Base-by-base conservation (phyloP, 2,329 filamentous ascomycete species). In the Colletotrichum tamarilloi region DNA sequence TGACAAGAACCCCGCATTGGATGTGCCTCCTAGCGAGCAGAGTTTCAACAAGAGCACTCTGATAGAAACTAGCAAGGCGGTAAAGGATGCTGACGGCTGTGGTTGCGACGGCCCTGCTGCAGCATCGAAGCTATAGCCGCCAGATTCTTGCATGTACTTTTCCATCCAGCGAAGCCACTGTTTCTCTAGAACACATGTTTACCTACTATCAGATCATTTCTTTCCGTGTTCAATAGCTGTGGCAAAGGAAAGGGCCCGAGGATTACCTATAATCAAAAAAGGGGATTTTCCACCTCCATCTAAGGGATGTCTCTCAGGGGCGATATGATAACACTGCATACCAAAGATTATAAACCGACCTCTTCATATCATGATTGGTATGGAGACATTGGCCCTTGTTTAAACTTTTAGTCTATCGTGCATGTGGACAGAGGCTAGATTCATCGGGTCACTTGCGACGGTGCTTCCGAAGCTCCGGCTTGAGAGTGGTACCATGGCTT, bases 1-100 rank as follows among this genome's bases (percentile, higher is more conserved):
- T 74, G 84, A 84, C n/a, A 84, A 83, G 77, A 88, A 88, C 71
- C 87, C 87, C 0, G 86, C 86, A 3, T 75, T 88, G 5, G 77
- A 78, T 49, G 78, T 80, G 8, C 78, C 78, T 2, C 75, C 76
- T 4, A 76, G 75, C 16, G 72, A 68, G 58, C 71, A 74, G 55
- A 58, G 62, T 19, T 56, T 75, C 74, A 73, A 73, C 52, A 57
- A 64, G 55, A 73, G 70, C 32, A 73, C 66, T 7, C 19, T 73
- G 59, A 55, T 73, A 7, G 58, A 60, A 53, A 55, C 70, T 16
- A 55, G 62, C 53, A 64, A 64, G 1, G 32, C 11, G 7, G 6
- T 12, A 5, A 49, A 26, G 1, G 12, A 24, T 8, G 4, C 1
- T 3, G 59, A 56, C 11, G 59, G 32, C 4, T 69, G 70, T 16